Evolutionary conservation across 2,329 filamentous ascomycete species (phyloP).

Genomic region (Aspergillus sojae): DNA sequence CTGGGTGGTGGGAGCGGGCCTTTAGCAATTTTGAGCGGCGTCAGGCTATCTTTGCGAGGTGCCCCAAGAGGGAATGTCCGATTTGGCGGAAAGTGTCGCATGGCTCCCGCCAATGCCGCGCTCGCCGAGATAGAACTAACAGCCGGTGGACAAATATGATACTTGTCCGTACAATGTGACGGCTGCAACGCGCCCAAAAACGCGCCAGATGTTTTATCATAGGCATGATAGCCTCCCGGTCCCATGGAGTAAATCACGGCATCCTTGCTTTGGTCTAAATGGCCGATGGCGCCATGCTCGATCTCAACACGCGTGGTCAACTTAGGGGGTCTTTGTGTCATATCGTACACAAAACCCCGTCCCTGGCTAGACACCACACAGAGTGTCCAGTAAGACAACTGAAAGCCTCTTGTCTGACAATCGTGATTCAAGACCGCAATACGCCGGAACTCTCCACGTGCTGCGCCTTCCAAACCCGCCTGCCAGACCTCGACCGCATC

Average conservation of each 20-base stretch:
- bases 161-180: constrained; percentile 32
- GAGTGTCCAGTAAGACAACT: constrained; percentile 47
- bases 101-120: constrained; percentile 23
- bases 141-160: constrained; percentile 38
- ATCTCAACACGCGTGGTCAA: constrained; percentile 43
- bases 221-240: constrained; percentile 44
- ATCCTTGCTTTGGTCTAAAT: constrained; percentile 47
- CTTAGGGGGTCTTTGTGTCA: constrained; percentile 38
- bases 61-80: constrained; percentile 20
- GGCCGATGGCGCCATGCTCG: constrained; percentile 46
- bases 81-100: constrained; percentile 25
- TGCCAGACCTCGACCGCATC: constrained; percentile 52
- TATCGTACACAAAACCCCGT: constrained; percentile 50
- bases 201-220: constrained; percentile 43
- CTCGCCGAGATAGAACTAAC: constrained; percentile 16
- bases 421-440: constrained; percentile 47
- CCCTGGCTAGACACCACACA: constrained; percentile 51
- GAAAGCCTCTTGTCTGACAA: constrained; percentile 49
- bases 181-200: constrained; percentile 45
- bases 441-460: constrained; percentile 44
- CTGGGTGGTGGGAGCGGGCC: constrained; percentile 29
- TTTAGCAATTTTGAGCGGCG: constrained; percentile 29
- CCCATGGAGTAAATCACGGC: constrained; percentile 51
- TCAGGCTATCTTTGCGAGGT: constrained; percentile 29
- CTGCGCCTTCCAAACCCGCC: constrained; percentile 35